Percentiles rank a stretch among this genome's conserved stretches.
Conservation (phyloP, 169 alveolate species). For the Eimeria zaria region DNA sequence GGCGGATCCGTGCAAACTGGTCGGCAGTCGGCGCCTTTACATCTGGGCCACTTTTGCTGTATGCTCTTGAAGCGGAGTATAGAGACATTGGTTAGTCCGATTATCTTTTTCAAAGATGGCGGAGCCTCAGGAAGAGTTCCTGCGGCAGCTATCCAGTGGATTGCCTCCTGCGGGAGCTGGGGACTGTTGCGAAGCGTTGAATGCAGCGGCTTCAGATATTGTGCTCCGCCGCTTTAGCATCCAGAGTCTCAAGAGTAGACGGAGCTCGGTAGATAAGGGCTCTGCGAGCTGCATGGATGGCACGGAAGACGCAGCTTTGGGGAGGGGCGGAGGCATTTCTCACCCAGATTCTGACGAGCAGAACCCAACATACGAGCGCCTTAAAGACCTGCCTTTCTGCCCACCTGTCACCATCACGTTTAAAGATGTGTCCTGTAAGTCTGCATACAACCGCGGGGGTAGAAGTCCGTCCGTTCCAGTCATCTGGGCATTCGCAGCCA, state of each 20-base stretch:
- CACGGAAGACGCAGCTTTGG: conserved; percentile 6
- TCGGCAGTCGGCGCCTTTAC: background rate
- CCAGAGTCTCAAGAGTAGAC: conserved; percentile 33
- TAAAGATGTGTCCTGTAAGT: conserved; percentile 49
- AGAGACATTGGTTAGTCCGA: background rate
- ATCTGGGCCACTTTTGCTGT: background rate
- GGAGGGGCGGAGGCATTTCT: background rate
- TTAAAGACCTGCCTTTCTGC: conserved; percentile 20
- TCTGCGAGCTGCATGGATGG: conserved; percentile 17
- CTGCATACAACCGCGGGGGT: background rate
- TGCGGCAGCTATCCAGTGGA: conserved; percentile 43
- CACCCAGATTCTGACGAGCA: conserved; percentile 27
- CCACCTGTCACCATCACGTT: conserved; percentile 39
- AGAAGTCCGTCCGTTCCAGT: background rate
- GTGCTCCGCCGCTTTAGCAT: conserved; percentile 30
- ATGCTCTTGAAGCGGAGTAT: background rate
- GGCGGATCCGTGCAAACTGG: conserved; percentile 11
- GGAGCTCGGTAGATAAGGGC: conserved; percentile 20
- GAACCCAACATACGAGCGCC: conserved; percentile 45
- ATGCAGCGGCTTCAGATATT: conserved; percentile 57
- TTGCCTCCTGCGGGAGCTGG: conserved; percentile 74
- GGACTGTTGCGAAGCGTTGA: conserved; percentile 71
- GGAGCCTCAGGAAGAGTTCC: conserved; percentile 54
- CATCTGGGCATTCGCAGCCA: background rate
- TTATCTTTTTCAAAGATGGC: conserved; percentile 28